These are phyloP conservation scores for Rhodofomes roseus DNA, from an alignment of 1,284 basidiomycete species.

Conservation along the genomic window DNA sequence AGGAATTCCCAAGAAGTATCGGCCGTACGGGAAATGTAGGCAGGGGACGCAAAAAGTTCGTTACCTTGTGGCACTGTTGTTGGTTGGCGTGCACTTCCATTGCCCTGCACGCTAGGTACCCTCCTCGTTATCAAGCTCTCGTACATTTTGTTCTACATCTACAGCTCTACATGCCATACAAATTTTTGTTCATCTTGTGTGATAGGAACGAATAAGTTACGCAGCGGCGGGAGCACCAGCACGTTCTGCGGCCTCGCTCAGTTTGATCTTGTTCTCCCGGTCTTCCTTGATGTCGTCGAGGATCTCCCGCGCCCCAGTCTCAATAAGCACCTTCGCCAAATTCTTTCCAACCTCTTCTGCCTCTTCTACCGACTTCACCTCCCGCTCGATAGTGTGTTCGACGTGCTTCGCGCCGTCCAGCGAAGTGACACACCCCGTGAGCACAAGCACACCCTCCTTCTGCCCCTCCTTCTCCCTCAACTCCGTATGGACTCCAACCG, in stretches of 20 bases:
- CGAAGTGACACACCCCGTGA: conserved; percentile 80
- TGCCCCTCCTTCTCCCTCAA: conserved; percentile 32
- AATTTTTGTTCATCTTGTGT: not conserved
- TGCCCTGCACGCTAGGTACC: conserved; percentile 28
- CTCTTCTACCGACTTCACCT: conserved; percentile 52
- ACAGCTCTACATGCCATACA: not conserved
- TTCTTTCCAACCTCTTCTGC: conserved; percentile 67
- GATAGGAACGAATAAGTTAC: not conserved
- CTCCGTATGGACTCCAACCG: conserved; percentile 80
- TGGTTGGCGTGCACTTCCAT: conserved; percentile 24
- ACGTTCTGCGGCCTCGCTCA: conserved; percentile 24
- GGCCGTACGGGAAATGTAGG: no score
- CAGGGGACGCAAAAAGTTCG: conserved; percentile 50
- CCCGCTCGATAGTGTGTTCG: conserved; percentile 54
- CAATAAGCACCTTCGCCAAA: conserved; percentile 62
- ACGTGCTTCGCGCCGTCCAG: conserved; percentile 72
- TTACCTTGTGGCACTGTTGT: conserved; percentile 27
- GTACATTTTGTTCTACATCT: not conserved
- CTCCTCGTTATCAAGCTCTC: conserved; percentile 8
- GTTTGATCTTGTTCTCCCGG: conserved; percentile 51
- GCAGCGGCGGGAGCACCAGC: not conserved
- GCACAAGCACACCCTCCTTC: conserved; percentile 42
- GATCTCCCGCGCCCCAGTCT: conserved; percentile 71
- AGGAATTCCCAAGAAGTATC: no score
- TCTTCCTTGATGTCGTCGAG: conserved; percentile 76